A percentile compares a stretch with the other conserved stretches of the same genome.
These are phyloP conservation scores for Tetrastigma voinierianum DNA, from an alignment of 164 flowering plant species.

Conservation along the genomic window DNA sequence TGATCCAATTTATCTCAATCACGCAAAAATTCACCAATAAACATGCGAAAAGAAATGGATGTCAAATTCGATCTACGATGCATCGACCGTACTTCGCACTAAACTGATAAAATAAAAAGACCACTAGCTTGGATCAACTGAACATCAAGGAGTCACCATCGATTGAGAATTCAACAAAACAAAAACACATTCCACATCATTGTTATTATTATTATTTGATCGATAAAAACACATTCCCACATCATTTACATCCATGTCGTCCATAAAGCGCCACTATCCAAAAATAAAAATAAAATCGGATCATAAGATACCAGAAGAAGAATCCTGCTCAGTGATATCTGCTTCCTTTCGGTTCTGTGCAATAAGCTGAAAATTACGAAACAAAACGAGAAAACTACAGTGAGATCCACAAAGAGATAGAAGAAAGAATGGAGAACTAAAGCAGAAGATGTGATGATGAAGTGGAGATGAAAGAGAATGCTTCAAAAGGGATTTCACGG, in stretches of 20 bases:
- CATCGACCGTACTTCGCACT: not conserved
- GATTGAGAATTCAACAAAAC: not conserved
- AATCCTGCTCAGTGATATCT: slow-evolving; percentile 88
- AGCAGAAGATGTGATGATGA: not conserved
- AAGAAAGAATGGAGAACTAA: not conserved
- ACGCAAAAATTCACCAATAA: not conserved
- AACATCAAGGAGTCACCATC: not conserved
- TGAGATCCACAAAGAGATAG: not conserved
- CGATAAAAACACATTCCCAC: too few relatives aligned
- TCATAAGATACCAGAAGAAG: slow-evolving; percentile 68
- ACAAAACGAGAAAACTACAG: not conserved
- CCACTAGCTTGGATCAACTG: not conserved
- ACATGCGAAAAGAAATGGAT: not conserved
- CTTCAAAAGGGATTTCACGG: not conserved
- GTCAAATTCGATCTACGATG: not conserved
- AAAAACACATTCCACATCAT: too few relatives aligned
- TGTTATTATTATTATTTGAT: too few relatives aligned
- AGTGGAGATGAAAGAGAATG: not conserved
- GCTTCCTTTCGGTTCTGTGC: slow-evolving; percentile 85
- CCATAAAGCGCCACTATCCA: not conserved
- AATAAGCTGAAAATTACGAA: slow-evolving; percentile 44
- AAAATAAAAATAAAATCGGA: not conserved
- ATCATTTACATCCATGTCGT: too few relatives aligned
- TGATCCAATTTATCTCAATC: not conserved
- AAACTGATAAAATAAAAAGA: too few relatives aligned